Evolutionary conservation across 2,329 filamentous ascomycete species (phyloP), one percentile per base, ranked within the genome.

Genomic region (Epichloe scottii): DNA sequence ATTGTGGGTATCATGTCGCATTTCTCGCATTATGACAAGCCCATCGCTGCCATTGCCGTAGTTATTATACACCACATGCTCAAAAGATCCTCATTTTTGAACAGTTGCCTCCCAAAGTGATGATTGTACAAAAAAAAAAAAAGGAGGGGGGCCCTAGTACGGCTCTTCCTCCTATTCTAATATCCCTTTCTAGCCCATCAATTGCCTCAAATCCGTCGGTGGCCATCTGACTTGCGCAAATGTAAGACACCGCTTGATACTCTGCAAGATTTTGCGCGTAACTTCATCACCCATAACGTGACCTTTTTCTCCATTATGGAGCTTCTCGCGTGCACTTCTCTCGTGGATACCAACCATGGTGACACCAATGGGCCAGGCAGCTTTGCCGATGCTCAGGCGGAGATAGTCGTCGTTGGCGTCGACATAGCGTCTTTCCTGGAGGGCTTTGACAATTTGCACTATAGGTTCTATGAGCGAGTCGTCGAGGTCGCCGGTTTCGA

Each of bases 341-440:
- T 97, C 93, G 78, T 98, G 93, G 60, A 98, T 98, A 75, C 93
- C 93, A 62, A 98, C 93, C 93, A 97, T 98, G 66, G 93, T 98
- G 39, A 98, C 93, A 69, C 93, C 93, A 62, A 98, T 98, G 23
- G 93, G 93, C 93, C 93, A 98, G 15, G 93, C 93, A 58, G 89
- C 90, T 71, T 95, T 95, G 57, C 89, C 89, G 62, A 98, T 98
- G 65, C 88, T 95, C 50, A 98, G 74, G 49, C 88, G 78, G 54
- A 98, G 73, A 67, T 98, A 98, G 0, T 89, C 90, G 65, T 98
- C 88, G 64, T 97, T 97, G 35, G 93, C 93, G 68, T 96, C 87
- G 45, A 98, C 91, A 63, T 98, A 98, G 56, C 88, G 81, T 53
- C 89, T 79, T 63, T 89, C 84, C 68, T 98, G 93, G 4, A 91